Percentiles rank a stretch among this genome's conserved stretches.
These are phyloP conservation scores for Cystobasidium sp. DNA, from an alignment of 1,284 basidiomycete genomes.

Conservation along the genomic window DNA sequence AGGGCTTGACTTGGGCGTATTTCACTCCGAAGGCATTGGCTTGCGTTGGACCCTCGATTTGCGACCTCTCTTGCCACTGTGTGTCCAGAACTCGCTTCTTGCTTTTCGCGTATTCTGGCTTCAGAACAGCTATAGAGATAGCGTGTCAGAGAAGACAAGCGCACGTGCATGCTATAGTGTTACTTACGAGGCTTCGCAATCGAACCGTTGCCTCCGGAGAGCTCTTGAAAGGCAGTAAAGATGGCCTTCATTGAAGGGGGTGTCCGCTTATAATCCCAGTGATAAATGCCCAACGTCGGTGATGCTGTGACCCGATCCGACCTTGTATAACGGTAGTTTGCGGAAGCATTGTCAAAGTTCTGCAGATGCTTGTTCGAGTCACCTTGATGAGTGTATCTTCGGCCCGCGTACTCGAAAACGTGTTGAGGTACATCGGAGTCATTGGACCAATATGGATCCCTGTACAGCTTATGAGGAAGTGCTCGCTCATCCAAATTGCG, in stretches of 20 bases:
- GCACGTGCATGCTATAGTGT: background rate
- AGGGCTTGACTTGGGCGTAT: constrained; percentile 62
- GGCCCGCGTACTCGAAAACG: constrained; percentile 78
- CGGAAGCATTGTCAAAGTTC: constrained; percentile 53
- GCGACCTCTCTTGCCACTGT: constrained; percentile 50
- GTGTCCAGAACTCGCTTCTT: constrained; percentile 51
- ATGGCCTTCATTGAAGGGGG: constrained; percentile 62
- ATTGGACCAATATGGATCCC: constrained; percentile 77
- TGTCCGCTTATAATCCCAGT: constrained; percentile 75
- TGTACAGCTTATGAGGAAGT: constrained; percentile 71
- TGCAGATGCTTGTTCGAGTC: constrained; percentile 54
- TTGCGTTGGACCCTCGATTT: constrained; percentile 82
- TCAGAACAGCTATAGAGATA: background rate
- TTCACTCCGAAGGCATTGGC: constrained; percentile 70
- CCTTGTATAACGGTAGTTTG: background rate
- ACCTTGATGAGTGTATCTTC: constrained; percentile 70
- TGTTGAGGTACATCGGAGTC: constrained; percentile 70
- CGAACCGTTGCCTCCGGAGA: background rate
- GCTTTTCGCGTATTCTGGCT: constrained; percentile 16
- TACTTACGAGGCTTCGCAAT: background rate
- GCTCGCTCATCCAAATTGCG: constrained; percentile 61
- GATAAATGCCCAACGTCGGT: constrained; percentile 10
- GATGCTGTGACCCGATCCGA: background rate
- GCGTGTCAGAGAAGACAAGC: background rate
- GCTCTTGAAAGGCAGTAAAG: background rate